Conservation (phyloP, 352 stramenopile species). For the Blastocystis sp. region DNA sequence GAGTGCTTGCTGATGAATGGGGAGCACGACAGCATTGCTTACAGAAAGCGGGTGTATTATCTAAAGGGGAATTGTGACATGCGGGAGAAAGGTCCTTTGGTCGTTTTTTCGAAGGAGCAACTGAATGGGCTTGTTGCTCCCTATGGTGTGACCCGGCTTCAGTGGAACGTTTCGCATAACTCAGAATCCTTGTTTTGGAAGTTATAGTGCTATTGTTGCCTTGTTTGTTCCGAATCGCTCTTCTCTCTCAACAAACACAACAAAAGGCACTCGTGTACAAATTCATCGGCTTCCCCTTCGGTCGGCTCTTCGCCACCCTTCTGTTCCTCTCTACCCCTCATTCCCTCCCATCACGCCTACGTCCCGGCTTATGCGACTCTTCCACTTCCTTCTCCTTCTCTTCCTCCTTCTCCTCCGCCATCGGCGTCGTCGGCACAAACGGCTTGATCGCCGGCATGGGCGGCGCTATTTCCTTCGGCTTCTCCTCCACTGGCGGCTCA, state of each 20-base stretch:
- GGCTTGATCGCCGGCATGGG: neutral
- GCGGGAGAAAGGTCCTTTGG: neutral
- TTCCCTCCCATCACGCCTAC: neutral
- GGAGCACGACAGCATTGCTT: neutral
- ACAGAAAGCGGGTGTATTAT: neutral
- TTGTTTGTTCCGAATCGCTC: neutral
- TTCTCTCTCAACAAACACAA: slow-evolving; percentile 10
- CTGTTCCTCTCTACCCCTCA: neutral
- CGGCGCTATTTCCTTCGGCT: neutral
- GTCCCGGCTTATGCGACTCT: neutral
- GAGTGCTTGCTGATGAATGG: neutral
- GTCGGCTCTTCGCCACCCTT: slow-evolving; percentile 34
- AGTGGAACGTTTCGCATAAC: neutral
- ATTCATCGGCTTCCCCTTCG: slow-evolving; percentile 1
- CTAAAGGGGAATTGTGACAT: neutral
- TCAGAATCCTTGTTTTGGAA: neutral
- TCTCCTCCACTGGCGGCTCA: neutral
- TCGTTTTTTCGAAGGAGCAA: neutral
- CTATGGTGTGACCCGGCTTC: neutral
- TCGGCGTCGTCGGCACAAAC: neutral
- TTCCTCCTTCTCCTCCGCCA: neutral
- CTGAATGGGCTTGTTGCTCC: neutral
- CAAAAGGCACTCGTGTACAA: slow-evolving; percentile 56
- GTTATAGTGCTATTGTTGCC: neutral
- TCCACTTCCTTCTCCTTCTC: neutral